Evolutionary conservation across 306 rosid species (phyloP).

Genomic region (Prunus armeniaca): DNA sequence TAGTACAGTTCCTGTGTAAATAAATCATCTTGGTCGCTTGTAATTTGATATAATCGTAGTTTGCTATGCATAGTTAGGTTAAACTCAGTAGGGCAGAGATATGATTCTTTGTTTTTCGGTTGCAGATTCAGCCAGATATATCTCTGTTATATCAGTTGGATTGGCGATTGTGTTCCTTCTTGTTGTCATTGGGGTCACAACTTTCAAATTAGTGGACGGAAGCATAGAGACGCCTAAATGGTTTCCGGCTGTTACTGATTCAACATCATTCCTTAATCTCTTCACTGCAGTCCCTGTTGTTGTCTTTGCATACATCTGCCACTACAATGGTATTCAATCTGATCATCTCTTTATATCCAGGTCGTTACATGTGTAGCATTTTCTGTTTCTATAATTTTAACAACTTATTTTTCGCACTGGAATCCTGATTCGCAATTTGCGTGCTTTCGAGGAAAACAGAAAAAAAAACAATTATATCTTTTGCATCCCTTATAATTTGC

Average conservation of each 20-base stretch:
- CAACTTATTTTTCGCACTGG: not conserved
- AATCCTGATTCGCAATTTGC: not conserved
- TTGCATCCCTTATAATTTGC: not conserved
- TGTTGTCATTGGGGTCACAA: conserved; percentile 32
- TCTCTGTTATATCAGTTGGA: conserved; percentile 39
- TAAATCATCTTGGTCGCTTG: too few relatives aligned
- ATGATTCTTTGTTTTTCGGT: not conserved
- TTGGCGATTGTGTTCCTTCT: conserved; percentile 41
- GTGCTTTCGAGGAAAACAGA: not conserved
- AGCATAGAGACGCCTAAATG: conserved; percentile 32
- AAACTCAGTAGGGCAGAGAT: not conserved
- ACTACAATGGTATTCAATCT: conserved; percentile 37
- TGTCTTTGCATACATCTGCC: conserved; percentile 44
- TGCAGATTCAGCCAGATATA: conserved; percentile 39
- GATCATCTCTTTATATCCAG: not conserved
- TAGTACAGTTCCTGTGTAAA: not conserved
- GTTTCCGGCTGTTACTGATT: conserved; percentile 29
- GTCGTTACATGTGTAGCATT: not conserved
- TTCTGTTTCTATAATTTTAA: not conserved
- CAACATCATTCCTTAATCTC: conserved; percentile 31
- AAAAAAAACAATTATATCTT: not conserved
- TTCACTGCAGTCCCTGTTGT: conserved; percentile 37
- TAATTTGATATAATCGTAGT: too few relatives aligned
- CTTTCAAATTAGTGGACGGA: conserved; percentile 29
- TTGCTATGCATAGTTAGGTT: too few relatives aligned